Evolutionary conservation across 306 rosid species (phyloP).

Genomic region (Lithocarpus polystachyus): DNA sequence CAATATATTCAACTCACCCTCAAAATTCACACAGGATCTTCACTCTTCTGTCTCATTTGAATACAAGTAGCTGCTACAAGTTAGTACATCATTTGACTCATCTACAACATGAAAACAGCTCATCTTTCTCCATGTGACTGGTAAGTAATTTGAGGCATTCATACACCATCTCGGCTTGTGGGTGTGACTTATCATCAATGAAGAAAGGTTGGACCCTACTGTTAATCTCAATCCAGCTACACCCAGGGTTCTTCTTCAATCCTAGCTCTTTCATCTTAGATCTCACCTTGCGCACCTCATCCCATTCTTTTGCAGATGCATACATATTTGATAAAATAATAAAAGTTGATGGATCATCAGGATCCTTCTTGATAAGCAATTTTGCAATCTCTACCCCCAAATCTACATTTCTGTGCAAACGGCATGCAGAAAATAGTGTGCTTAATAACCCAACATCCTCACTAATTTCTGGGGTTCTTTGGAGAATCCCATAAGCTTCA

Average conservation of each 20-base stretch:
- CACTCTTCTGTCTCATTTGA: neutral
- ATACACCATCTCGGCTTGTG: constrained; percentile 43
- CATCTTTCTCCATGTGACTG: constrained; percentile 57
- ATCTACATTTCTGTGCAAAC: constrained; percentile 47
- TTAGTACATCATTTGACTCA: constrained; percentile 21
- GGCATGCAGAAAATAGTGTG: constrained; percentile 68
- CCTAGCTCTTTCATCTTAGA: constrained; percentile 68
- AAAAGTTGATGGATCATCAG: constrained; percentile 61
- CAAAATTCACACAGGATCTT: neutral
- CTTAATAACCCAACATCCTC: constrained; percentile 55
- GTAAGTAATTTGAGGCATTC: constrained; percentile 53
- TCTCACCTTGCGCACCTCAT: constrained; percentile 58
- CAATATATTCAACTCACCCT: constrained; percentile 31
- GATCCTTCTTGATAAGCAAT: constrained; percentile 51
- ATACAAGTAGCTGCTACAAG: neutral
- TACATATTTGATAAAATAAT: constrained; percentile 58
- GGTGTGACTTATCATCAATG: constrained; percentile 57
- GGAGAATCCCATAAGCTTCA: constrained; percentile 69
- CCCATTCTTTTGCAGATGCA: constrained; percentile 66
- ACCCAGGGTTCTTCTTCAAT: constrained; percentile 72
- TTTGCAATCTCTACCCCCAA: constrained; percentile 58
- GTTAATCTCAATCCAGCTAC: constrained; percentile 82
- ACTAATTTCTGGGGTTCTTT: constrained; percentile 47
- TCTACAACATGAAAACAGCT: constrained; percentile 19
- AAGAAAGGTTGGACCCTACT: constrained; percentile 58